Percentiles rank a stretch among this genome's conserved stretches.
Evolutionary conservation across 1,284 basidiomycete species (phyloP).

Genomic region (Cutaneotrichosporon spelunceum): DNA sequence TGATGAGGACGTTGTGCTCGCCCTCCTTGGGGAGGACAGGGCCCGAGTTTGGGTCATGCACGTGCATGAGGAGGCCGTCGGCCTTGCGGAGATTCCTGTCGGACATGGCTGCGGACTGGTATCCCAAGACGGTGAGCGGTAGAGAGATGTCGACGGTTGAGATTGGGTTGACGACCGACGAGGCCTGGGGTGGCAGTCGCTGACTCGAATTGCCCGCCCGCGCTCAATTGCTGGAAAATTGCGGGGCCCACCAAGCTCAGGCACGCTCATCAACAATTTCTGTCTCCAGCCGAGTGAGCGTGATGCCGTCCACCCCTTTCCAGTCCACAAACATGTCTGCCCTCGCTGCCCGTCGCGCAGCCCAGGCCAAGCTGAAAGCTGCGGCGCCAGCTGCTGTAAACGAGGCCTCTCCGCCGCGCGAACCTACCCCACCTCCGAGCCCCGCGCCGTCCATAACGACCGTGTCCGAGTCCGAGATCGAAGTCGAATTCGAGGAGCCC

Average conservation of each 20-base stretch:
- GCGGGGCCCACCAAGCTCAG: neutral
- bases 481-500: slow-evolving; percentile 9
- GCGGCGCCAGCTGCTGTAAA: neutral
- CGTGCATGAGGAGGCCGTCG: slow-evolving; percentile 54
- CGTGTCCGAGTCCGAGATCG: slow-evolving; percentile 9
- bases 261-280: slow-evolving; percentile 7
- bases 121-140: neutral
- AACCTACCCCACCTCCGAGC: slow-evolving; percentile 8
- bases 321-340: slow-evolving; percentile 28
- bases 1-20: slow-evolving; percentile 83
- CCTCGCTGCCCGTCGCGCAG: slow-evolving; percentile 33
- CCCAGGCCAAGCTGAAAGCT: slow-evolving; percentile 18
- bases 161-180: neutral
- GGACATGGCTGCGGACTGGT: slow-evolving; percentile 28
- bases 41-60: slow-evolving; percentile 40
- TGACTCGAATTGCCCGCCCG: slow-evolving; percentile 4
- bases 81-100: slow-evolving; percentile 26
- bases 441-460: slow-evolving; percentile 11
- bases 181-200: neutral
- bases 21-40: slow-evolving; percentile 70
- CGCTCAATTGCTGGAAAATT: neutral
- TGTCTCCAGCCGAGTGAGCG: no score
- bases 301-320: neutral
- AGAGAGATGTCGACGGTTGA: neutral
- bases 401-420: neutral